Conservation (phyloP, 352 stramenopile species). For the Phytophthora pini region DNA sequence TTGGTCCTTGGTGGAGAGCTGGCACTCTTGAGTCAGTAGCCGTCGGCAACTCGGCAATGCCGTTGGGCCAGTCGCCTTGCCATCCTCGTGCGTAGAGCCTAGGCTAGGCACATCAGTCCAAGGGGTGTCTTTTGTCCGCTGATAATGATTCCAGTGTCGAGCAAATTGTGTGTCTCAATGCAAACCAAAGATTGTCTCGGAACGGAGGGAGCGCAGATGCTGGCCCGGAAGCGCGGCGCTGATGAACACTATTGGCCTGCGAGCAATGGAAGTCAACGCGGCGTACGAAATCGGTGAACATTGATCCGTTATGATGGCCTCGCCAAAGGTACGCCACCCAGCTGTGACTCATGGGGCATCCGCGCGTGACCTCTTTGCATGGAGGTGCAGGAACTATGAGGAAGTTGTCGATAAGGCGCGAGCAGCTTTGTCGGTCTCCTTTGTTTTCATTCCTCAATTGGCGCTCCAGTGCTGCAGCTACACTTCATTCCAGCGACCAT, state of each 20-base stretch:
- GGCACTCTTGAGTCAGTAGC: too few species aligned
- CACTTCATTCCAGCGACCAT: conserved; percentile 14
- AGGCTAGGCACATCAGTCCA: background rate
- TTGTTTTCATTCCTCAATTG: conserved; percentile 19
- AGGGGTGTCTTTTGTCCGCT: background rate
- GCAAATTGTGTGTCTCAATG: too few species aligned
- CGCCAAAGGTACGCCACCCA: conserved; percentile 18
- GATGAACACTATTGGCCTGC: conserved; percentile 12
- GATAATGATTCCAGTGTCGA: too few species aligned
- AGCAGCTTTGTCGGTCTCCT: background rate
- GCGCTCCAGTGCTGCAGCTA: background rate
- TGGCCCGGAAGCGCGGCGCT: conserved; percentile 12
- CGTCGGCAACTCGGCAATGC: too few species aligned
- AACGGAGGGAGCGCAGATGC: conserved; percentile 17
- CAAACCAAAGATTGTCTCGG: conserved; percentile 7
- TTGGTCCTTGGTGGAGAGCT: too few species aligned
- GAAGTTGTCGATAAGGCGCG: background rate
- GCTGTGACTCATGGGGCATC: conserved; percentile 24
- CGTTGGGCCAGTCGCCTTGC: too few species aligned
- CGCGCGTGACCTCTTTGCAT: conserved; percentile 18
- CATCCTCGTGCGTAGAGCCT: too few species aligned
- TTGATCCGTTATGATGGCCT: conserved; percentile 28
- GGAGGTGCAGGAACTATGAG: background rate
- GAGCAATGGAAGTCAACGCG: background rate
- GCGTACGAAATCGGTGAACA: conserved; percentile 5